phyloP scores from a whole-genome alignment of 2,329 filamentous ascomycete species.

The Colletotrichum lupini region DNA sequence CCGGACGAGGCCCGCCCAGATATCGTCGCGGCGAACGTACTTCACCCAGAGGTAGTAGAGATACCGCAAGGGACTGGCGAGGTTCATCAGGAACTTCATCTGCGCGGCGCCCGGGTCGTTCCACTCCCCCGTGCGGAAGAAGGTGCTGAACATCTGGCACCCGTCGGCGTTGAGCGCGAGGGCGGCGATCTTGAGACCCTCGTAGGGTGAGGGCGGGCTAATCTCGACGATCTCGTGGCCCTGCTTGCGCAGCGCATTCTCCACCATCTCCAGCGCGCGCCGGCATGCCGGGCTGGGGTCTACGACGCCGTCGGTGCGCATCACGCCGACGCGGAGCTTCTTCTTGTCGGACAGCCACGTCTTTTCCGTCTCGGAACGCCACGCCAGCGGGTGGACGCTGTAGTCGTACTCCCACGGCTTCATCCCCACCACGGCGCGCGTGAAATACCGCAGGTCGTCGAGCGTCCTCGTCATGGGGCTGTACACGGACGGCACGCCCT shows the following conservation, averaged over 20 bases:
- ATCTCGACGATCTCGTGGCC: constrained; percentile 80
- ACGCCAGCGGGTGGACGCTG: constrained; percentile 85
- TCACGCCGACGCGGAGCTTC: constrained; percentile 77
- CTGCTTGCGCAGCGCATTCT: constrained; percentile 72
- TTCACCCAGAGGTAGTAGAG: constrained; percentile 92
- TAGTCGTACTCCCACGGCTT: constrained; percentile 91
- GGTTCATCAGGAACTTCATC: constrained; percentile 77
- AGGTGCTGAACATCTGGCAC: constrained; percentile 80
- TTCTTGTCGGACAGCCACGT: constrained; percentile 68
- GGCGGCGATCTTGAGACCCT: constrained; percentile 80
- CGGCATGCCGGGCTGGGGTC: constrained; percentile 87
- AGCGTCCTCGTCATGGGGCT: constrained; percentile 92
- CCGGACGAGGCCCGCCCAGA: constrained; percentile 83
- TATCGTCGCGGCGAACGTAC: constrained; percentile 78
- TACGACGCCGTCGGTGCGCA: constrained; percentile 85
- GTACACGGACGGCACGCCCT: constrained; percentile 89
- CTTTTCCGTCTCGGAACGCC: constrained; percentile 72
- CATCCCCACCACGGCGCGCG: constrained; percentile 80
- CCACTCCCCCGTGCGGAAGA: constrained; percentile 81
- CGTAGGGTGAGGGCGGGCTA: constrained; percentile 76
- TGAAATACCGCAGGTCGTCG: constrained; percentile 86
- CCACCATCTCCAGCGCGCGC: constrained; percentile 78
- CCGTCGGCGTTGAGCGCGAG: constrained; percentile 88
- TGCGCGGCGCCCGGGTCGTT: constrained; percentile 82
- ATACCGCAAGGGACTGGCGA: constrained; percentile 81